Percentiles rank a stretch among this genome's conserved stretches.
Evolutionary conservation across 2,329 filamentous ascomycete species (phyloP).

Genomic region (Fusarium sp.): DNA sequence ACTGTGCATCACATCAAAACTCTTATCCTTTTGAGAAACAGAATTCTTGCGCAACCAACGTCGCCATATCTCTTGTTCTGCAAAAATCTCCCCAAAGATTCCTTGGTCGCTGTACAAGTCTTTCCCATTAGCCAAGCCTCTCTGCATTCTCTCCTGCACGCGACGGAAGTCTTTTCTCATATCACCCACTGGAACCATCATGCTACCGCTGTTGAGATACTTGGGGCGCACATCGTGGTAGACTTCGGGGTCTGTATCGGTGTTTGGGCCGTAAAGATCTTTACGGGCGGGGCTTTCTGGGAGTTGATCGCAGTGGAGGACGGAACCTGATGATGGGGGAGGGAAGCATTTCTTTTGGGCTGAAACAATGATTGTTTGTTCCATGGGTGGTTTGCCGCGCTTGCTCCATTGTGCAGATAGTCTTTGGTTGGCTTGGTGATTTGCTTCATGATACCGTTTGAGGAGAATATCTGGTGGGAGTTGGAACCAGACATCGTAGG

Average conservation of each 20-base stretch:
- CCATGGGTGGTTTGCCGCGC: not conserved
- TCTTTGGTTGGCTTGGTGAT: constrained; percentile 30
- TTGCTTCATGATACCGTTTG: constrained; percentile 45
- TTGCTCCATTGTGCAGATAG: constrained; percentile 19
- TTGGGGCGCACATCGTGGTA: constrained; percentile 38
- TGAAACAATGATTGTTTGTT: constrained; percentile 41
- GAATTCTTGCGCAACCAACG: not conserved
- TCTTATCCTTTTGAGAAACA: not conserved
- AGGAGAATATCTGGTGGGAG: constrained; percentile 48
- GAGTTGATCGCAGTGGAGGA: constrained; percentile 38
- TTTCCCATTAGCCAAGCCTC: not conserved
- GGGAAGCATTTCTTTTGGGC: constrained; percentile 45
- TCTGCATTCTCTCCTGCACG: constrained; percentile 39
- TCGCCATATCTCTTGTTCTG: constrained; percentile 46
- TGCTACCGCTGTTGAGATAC: constrained; percentile 48
- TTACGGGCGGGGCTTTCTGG: constrained; percentile 31
- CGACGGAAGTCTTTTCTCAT: constrained; percentile 44
- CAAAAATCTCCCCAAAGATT: constrained; percentile 48
- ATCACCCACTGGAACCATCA: constrained; percentile 47
- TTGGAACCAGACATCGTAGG: constrained; percentile 51
- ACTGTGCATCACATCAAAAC: not conserved
- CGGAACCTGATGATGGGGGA: not conserved
- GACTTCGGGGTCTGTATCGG: constrained; percentile 9
- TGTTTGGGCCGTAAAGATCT: constrained; percentile 40
- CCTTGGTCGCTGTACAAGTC: constrained; percentile 48